These are phyloP conservation scores for Sonneratia caseolaris DNA, from an alignment of 345 rosid genomes.

Conservation along the genomic window DNA sequence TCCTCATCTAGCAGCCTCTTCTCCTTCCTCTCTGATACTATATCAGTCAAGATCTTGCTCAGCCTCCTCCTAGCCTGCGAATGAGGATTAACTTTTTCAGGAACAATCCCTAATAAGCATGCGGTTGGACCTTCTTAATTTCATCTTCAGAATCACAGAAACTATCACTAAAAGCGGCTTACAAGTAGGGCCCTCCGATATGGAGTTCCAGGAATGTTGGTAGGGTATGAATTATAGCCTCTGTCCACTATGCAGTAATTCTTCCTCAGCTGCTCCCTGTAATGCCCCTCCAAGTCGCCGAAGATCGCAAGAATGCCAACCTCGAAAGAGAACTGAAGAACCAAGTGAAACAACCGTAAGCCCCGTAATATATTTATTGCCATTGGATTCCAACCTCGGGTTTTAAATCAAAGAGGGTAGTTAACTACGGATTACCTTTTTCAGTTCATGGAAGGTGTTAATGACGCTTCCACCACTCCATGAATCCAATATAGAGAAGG, in stretches of 20 bases:
- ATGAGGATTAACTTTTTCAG: neutral
- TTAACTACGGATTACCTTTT: slow-evolving; percentile 35
- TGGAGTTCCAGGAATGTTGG: slow-evolving; percentile 63
- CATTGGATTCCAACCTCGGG: neutral
- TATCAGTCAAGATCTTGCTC: slow-evolving; percentile 34
- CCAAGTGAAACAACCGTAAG: neutral
- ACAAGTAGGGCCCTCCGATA: slow-evolving; percentile 57
- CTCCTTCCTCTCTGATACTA: slow-evolving; percentile 46
- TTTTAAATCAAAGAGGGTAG: neutral
- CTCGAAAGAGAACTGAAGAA: slow-evolving; percentile 69
- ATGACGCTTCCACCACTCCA: slow-evolving; percentile 42
- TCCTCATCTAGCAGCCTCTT: slow-evolving; percentile 29
- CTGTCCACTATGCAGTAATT: slow-evolving; percentile 58
- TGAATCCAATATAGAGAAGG: slow-evolving; percentile 36
- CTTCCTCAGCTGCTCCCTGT: slow-evolving; percentile 56
- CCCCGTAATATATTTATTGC: neutral
- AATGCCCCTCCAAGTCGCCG: slow-evolving; percentile 49
- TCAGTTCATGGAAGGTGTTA: slow-evolving; percentile 75
- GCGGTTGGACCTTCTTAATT: neutral
- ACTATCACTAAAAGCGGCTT: slow-evolving; percentile 5
- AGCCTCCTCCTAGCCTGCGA: slow-evolving; percentile 50
- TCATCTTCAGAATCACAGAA: neutral
- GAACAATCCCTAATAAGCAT: neutral
- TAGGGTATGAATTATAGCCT: slow-evolving; percentile 88
- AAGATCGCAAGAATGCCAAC: slow-evolving; percentile 67